Percentiles rank a stretch among this genome's conserved stretches.
Conservation (phyloP, 768 basidiomycete genomes). For the Tylopilus plumbeoviolaceoides region DNA sequence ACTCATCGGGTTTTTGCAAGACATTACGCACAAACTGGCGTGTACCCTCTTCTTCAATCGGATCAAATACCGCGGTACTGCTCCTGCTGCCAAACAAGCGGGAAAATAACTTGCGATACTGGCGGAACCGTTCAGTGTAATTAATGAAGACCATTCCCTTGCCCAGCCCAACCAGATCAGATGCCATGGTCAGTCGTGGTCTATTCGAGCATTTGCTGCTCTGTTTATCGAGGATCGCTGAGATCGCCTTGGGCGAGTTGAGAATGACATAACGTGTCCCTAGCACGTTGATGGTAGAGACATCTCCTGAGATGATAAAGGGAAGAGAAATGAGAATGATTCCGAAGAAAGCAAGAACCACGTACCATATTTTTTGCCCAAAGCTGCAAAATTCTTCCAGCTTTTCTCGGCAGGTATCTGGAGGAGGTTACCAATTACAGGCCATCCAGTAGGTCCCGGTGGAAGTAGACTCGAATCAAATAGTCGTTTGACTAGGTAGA, state of each 20-base stretch:
- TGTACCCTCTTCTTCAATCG: conserved; percentile 20
- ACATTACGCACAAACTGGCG: conserved; percentile 17
- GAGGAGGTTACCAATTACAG: conserved; percentile 50
- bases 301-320: conserved; percentile 25
- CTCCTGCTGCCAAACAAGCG: conserved; percentile 13
- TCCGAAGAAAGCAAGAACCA: conserved; percentile 20
- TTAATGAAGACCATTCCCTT: conserved; percentile 6
- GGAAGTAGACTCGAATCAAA: neutral
- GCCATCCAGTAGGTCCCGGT: conserved; percentile 18
- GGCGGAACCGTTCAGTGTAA: conserved; percentile 8
- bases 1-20: conserved; percentile 10
- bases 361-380: conserved; percentile 52
- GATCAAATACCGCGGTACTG: conserved; percentile 5
- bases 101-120: conserved; percentile 1
- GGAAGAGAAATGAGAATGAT: neutral
- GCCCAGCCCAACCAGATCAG: neutral
- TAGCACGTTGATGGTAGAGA: conserved; percentile 29
- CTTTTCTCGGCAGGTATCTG: conserved; percentile 48
- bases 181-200: conserved; percentile 16
- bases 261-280: conserved; percentile 48
- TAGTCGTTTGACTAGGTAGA: conserved; percentile 6
- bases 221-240: conserved; percentile 50
- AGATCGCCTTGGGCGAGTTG: conserved; percentile 41
- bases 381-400: conserved; percentile 50
- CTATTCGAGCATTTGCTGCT: conserved; percentile 47